Percentiles rank a stretch among this genome's conserved stretches.
Evolutionary conservation across 768 basidiomycete species (phyloP).

Genomic region (Trametes cubensis): DNA sequence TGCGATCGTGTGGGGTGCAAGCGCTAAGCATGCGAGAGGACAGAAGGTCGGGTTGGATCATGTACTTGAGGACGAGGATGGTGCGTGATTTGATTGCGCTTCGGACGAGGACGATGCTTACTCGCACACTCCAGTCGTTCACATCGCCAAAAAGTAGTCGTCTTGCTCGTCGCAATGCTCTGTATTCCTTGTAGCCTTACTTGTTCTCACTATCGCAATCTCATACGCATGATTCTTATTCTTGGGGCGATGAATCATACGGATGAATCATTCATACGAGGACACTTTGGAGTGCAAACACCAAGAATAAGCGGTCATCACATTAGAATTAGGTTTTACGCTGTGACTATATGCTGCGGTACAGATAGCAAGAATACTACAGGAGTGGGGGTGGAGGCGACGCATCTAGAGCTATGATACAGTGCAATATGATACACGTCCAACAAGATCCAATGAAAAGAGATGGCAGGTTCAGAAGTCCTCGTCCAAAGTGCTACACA

Average conservation of each 20-base stretch:
- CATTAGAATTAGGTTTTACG: slow-evolving; percentile 9
- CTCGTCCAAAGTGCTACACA: slow-evolving; percentile 43
- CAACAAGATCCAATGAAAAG: not conserved
- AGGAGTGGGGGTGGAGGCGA: slow-evolving; percentile 8
- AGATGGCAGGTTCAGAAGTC: slow-evolving; percentile 37
- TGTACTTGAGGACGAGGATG: slow-evolving; percentile 85
- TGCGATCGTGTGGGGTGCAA: slow-evolving; percentile 93
- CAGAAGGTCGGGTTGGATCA: slow-evolving; percentile 95
- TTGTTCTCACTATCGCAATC: not conserved
- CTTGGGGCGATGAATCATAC: too few relatives aligned
- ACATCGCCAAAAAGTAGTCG: slow-evolving; percentile 57
- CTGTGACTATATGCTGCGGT: not conserved
- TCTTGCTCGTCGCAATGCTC: not conserved
- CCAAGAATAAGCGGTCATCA: not conserved
- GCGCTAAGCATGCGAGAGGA: slow-evolving; percentile 95
- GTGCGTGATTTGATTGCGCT: slow-evolving; percentile 42
- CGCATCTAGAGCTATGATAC: slow-evolving; percentile 6
- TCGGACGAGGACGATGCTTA: not conserved
- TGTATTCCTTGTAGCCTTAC: slow-evolving; percentile 19
- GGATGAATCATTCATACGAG: too few relatives aligned
- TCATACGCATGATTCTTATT: too few relatives aligned
- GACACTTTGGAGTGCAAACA: too few relatives aligned
- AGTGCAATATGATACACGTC: slow-evolving; percentile 1
- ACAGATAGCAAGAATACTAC: not conserved
- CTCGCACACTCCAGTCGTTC: slow-evolving; percentile 48